A percentile compares a stretch with the other conserved stretches of the same genome.
These are phyloP conservation scores for Wickerhamiella azymoides DNA, from an alignment of 805 yeast genomes.

Conservation along the genomic window DNA sequence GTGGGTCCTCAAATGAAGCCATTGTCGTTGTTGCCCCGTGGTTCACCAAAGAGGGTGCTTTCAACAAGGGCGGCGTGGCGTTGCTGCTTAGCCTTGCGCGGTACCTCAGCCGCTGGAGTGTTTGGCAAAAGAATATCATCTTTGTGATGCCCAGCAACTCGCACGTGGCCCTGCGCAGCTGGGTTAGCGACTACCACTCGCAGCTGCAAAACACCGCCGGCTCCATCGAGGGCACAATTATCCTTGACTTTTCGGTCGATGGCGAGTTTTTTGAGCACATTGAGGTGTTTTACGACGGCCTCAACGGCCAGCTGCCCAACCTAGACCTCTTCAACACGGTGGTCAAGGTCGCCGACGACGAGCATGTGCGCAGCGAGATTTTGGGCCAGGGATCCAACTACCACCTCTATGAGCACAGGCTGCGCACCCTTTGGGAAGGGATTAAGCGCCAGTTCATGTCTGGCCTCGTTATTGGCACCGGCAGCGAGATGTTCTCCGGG, in stretches of 20 bases:
- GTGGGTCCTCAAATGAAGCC: conserved; percentile 94
- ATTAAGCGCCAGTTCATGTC: conserved; percentile 55
- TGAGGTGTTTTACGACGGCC: conserved; percentile 70
- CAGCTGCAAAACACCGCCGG: conserved; percentile 82
- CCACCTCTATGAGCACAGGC: conserved; percentile 33
- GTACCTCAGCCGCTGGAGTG: conserved; percentile 71
- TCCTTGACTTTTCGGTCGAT: conserved; percentile 59
- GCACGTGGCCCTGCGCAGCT: conserved; percentile 51
- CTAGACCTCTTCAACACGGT: conserved; percentile 79
- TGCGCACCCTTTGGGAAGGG: conserved; percentile 47
- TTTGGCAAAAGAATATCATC: conserved; percentile 92
- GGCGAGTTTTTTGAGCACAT: conserved; percentile 57
- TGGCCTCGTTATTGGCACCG: conserved; percentile 48
- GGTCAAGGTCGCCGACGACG: conserved; percentile 58
- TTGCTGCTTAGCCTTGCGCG: conserved; percentile 59
- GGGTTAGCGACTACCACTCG: conserved; percentile 93
- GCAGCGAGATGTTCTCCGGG: conserved; percentile 89
- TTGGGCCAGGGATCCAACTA: conserved; percentile 36
- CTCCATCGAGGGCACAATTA: conserved; percentile 77
- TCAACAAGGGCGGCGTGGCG: conserved; percentile 71
- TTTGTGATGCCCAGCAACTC: conserved; percentile 70
- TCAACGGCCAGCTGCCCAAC: conserved; percentile 93
- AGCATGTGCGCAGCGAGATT: conserved; percentile 53
- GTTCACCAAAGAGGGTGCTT: conserved; percentile 47
- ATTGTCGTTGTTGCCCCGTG: conserved; percentile 86